phyloP scores from a whole-genome alignment of 176 grass and related monocot species.

The Ensete glaucum region DNA sequence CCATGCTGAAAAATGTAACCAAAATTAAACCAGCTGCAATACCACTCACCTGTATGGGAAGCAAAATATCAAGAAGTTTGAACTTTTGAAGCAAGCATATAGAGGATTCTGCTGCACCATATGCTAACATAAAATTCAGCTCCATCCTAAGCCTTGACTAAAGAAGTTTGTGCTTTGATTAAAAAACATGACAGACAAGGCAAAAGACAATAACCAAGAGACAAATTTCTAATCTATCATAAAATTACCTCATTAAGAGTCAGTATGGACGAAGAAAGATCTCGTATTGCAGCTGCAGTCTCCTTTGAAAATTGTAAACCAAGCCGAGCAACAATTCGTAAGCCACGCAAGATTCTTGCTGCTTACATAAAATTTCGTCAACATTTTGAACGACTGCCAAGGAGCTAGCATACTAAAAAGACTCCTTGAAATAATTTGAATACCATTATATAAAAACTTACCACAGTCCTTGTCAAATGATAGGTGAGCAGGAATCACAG shows the following conservation, averaged over 20 bases:
- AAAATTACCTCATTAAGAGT: constrained; percentile 39
- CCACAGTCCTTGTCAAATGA: constrained; percentile 80
- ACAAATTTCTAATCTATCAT: not conserved
- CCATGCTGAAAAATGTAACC: not conserved
- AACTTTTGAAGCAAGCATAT: constrained; percentile 67
- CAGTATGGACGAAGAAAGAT: constrained; percentile 51
- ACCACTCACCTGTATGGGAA: constrained; percentile 75
- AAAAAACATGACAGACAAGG: constrained; percentile 12
- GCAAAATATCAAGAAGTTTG: constrained; percentile 66
- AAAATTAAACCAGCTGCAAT: constrained; percentile 9
- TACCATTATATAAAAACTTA: constrained; percentile 33
- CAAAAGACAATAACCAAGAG: not conserved
- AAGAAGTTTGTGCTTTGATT: constrained; percentile 18
- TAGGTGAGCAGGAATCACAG: constrained; percentile 58
- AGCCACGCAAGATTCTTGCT: constrained; percentile 94
- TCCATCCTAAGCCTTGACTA: constrained; percentile 65
- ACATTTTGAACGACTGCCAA: constrained; percentile 1
- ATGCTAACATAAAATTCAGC: constrained; percentile 73
- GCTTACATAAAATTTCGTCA: constrained; percentile 15
- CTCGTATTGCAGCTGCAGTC: constrained; percentile 47
- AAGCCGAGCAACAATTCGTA: constrained; percentile 82
- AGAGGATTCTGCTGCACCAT: constrained; percentile 68
- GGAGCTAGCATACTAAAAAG: not conserved
- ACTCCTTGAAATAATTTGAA: not conserved
- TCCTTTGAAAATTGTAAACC: constrained; percentile 70